These are phyloP conservation scores for Lipomyces sp. DNA, from an alignment of 805 yeast species.

Conservation along the genomic window DNA sequence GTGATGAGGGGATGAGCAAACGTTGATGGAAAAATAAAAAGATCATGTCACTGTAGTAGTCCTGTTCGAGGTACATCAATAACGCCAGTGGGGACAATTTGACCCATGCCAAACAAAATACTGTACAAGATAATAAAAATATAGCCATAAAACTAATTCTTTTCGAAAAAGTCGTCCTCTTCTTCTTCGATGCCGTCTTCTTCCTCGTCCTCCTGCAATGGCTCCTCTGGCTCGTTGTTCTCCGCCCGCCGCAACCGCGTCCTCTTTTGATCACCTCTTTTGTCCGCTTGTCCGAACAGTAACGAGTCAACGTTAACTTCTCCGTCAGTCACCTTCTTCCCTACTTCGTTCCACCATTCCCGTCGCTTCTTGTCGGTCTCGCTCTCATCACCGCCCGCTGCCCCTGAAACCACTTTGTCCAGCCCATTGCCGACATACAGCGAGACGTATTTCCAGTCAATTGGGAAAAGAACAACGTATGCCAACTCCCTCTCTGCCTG, in stretches of 20 bases:
- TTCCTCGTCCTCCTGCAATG: neutral
- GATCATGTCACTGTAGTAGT: no score
- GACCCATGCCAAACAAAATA: no score
- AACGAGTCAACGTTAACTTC: constrained; percentile 19
- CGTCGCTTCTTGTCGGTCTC: constrained; percentile 15
- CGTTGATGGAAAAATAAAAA: no score
- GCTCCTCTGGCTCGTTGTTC: no score
- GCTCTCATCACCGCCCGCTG: constrained; percentile 1
- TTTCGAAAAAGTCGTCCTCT: constrained; percentile 24
- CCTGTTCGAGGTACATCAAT: no score
- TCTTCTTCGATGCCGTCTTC: neutral
- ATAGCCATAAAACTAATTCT: no score
- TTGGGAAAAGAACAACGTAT: constrained; percentile 29
- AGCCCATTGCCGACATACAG: constrained; percentile 27
- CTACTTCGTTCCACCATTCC: constrained; percentile 16
- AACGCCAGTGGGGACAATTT: no score
- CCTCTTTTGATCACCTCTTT: no score
- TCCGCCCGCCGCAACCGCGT: no score
- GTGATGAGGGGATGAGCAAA: no score
- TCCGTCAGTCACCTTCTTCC: constrained; percentile 7
- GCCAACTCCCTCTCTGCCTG: constrained; percentile 26
- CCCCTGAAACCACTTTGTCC: neutral
- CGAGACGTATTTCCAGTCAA: constrained; percentile 27
- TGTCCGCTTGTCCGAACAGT: constrained; percentile 16
- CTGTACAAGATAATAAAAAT: no score